Base-by-base conservation (phyloP, 805 yeast species). In the Jamesozyma spencerorum region DNA sequence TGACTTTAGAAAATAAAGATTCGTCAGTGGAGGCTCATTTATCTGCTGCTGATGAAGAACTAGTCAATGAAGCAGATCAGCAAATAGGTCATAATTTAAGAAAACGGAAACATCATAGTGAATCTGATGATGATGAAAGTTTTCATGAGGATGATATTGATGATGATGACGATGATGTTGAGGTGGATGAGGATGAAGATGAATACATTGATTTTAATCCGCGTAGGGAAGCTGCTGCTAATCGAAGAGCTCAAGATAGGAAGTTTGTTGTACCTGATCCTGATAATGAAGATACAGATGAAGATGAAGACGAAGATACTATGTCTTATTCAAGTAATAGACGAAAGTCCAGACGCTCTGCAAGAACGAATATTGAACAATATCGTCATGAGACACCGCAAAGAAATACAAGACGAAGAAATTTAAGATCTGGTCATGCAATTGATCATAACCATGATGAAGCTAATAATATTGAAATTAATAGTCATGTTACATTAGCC, bases 401-500 rank as follows among this genome's bases (percentile, higher is more conserved):
- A 20, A 36, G 34, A 26, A 31, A 32, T 24, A 39, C 45, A 14
- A 31, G 40, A 24, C 42, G 53, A 26, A 44, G 54, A 24, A 49
- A 48, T 18, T 35, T 55, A 34, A 53, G 62, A 47, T 43, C 56
- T 40, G 45, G 58, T 13, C 47, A 53, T 6, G 33, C 49, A 5
- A 49, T 45, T 37, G 46, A 47, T 31, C 46, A 47, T 22, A 54
- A 44, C 5, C 13, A 31, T 32, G 53, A 45, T 8, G 53, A 43
- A n/a, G 53, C 37, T 13, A 53, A 47, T 17, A 55, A 51, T 13
- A 56, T 50, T n/a, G 39, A 47, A 14, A 55, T 49, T 13, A 46
- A 46, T 13, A 56, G 49, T 19, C 45, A 51, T 19, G 24, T 66
- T n/a, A 63, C 75, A 0, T 42, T 83, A 27, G 74, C 74, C 38